Evolutionary conservation across 495 filamentous ascomycete species (phyloP).

Genomic region (Cetradonia linearis): DNA sequence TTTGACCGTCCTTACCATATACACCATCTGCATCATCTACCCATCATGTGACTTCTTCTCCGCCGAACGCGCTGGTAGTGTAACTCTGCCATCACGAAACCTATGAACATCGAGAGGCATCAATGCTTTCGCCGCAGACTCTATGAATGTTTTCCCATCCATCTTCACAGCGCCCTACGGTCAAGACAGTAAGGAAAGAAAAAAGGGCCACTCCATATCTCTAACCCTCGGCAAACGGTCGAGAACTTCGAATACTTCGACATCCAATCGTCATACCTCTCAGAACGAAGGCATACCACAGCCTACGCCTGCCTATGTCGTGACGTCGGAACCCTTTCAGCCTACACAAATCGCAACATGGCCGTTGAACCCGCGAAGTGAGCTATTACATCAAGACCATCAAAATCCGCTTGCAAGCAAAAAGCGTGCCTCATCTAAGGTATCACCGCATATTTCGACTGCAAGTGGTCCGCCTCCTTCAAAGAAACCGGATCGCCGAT

Average conservation of each 20-base stretch:
- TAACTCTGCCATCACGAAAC: not conserved
- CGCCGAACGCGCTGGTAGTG: not conserved
- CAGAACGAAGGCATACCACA: not conserved
- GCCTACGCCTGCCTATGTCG: not conserved
- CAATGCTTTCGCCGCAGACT: conserved; percentile 16
- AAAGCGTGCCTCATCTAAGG: conserved; percentile 20
- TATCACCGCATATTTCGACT: conserved; percentile 15
- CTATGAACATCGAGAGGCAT: not conserved
- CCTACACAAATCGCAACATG: conserved; percentile 9
- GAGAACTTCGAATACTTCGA: conserved; percentile 13
- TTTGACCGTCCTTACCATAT: conserved; percentile 1
- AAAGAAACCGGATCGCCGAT: conserved; percentile 21
- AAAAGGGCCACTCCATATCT: conserved; percentile 6
- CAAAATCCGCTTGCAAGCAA: conserved; percentile 11
- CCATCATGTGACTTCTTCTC: not conserved
- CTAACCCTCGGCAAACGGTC: conserved; percentile 13
- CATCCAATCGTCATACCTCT: not conserved
- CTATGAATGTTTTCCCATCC: conserved; percentile 23
- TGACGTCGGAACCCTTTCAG: conserved; percentile 2
- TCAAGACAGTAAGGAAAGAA: conserved; percentile 9
- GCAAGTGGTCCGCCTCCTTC: conserved; percentile 17
- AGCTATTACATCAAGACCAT: conserved; percentile 1
- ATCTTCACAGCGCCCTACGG: conserved; percentile 19
- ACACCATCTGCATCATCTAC: not conserved
- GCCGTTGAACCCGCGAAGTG: conserved; percentile 7